A percentile compares a stretch with the other conserved stretches of the same genome.
Conservation (phyloP, 2,329 filamentous ascomycete species). For the Colletotrichum navitas region DNA sequence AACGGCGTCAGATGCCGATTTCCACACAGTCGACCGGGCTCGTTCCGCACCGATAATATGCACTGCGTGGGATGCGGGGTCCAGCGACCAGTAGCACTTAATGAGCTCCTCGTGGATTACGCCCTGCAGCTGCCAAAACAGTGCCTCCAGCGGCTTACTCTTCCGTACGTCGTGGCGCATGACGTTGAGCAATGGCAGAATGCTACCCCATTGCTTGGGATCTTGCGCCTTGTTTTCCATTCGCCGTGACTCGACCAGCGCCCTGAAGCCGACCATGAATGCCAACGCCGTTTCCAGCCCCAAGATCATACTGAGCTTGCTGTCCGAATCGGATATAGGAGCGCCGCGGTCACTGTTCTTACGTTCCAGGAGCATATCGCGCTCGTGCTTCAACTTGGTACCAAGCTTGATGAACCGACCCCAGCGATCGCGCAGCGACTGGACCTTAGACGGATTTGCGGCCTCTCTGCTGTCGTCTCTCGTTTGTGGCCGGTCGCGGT, state of each 20-base stretch:
- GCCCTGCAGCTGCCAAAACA: constrained; percentile 60
- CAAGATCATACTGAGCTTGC: constrained; percentile 58
- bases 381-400: constrained; percentile 66
- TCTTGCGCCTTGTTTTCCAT: constrained; percentile 60
- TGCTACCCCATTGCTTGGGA: constrained; percentile 56
- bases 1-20: constrained; percentile 49
- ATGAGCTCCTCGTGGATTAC: constrained; percentile 61
- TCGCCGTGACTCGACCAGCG: constrained; percentile 59
- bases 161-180: constrained; percentile 55
- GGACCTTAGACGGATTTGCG: constrained; percentile 47
- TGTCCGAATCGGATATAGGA: constrained; percentile 49
- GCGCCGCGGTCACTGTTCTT: constrained; percentile 40
- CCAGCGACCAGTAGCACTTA: constrained; percentile 52
- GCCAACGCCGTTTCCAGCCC: constrained; percentile 64
- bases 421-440: constrained; percentile 53
- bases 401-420: constrained; percentile 57
- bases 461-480: constrained; percentile 41
- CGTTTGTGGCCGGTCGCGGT: constrained; percentile 52
- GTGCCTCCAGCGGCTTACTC: constrained; percentile 53
- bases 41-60: constrained; percentile 47
- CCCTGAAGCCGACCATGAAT: constrained; percentile 67
- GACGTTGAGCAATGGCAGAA: constrained; percentile 60
- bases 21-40: constrained; percentile 47
- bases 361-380: constrained; percentile 56
- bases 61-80: constrained; percentile 42